Evolutionary conservation across 495 filamentous ascomycete species (phyloP), one percentile per base, ranked within the genome.

Genomic region (Aspergillus ellipticus): DNA sequence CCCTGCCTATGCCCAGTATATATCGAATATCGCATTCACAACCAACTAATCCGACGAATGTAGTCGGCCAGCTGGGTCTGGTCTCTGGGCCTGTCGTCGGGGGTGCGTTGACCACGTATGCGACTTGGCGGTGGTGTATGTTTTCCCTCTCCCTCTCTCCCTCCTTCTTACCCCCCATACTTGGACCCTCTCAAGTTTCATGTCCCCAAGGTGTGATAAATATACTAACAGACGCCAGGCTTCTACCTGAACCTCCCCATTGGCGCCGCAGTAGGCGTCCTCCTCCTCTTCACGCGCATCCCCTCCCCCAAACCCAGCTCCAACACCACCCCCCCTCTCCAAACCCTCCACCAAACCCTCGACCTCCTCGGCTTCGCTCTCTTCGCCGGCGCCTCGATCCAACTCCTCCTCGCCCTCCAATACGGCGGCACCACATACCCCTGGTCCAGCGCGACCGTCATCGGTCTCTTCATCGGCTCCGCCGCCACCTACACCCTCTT

Each of bases 171-270:
- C n/a, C n/a, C n/a, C n/a, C n/a, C n/a, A n/a, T n/a, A n/a, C n/a
- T n/a, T n/a, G n/a, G n/a, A n/a, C n/a, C n/a, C n/a, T n/a, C n/a
- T n/a, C n/a, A n/a, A n/a, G n/a, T n/a, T n/a, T n/a, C n/a, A n/a
- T n/a, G n/a, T n/a, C n/a, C n/a, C n/a, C n/a, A n/a, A n/a, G n/a
- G n/a, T n/a, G n/a, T n/a, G n/a, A n/a, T n/a, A n/a, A n/a, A n/a
- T n/a, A n/a, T n/a, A 26, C 24, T 20, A 28, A 42, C 19, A 37
- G 17, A 48, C 24, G 7, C 48, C 10, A 60, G 57, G 84, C 62
- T 86, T 87, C 62, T 87, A 83, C 58, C 79, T 87, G 53, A 88
- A 87, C 61, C 73, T 87, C 20, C 84, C 83, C 0, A 72, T 86
- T 41, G 84, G 83, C 13, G 82, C 57, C 4, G 48, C 83, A 11